Evolutionary conservation across 176 grass and related monocot genomes (phyloP).

Genomic region (Oryza punctata): DNA sequence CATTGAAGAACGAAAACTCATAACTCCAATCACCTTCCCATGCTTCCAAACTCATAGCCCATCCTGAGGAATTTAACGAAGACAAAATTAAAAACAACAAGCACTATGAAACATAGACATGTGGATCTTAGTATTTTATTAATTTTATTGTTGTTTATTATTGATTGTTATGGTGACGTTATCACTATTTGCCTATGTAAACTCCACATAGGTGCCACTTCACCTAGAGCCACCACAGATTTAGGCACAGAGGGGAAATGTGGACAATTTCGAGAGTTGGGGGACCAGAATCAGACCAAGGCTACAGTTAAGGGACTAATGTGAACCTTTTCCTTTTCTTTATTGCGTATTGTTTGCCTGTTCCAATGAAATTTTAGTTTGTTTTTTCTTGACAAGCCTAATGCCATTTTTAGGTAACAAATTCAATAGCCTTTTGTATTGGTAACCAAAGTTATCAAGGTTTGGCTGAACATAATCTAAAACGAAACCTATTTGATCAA

Average conservation of each 20-base stretch:
- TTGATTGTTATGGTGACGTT: too few species aligned
- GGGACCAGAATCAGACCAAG: too few species aligned
- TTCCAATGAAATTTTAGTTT: not conserved
- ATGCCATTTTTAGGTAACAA: not conserved
- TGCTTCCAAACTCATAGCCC: constrained; percentile 83
- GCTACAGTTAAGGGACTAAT: too few species aligned
- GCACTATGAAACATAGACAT: not conserved
- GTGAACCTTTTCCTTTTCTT: constrained; percentile 1
- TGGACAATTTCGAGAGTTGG: too few species aligned
- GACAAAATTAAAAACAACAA: not conserved
- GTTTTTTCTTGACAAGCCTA: not conserved
- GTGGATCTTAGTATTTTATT: too few species aligned
- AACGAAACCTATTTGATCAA: not conserved
- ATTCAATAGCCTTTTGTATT: not conserved
- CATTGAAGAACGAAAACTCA: constrained; percentile 85
- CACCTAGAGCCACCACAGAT: too few species aligned
- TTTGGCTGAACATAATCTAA: not conserved
- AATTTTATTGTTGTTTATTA: too few species aligned
- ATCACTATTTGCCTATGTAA: too few species aligned
- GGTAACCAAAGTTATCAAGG: not conserved
- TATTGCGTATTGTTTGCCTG: not conserved
- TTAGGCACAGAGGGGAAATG: too few species aligned
- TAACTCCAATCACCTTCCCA: constrained; percentile 75
- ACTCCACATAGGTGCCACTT: too few species aligned
- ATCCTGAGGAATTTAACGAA: constrained; percentile 60